Evolutionary conservation across 495 filamentous ascomycete species (phyloP).

Genomic region (Xylaria venustula): DNA sequence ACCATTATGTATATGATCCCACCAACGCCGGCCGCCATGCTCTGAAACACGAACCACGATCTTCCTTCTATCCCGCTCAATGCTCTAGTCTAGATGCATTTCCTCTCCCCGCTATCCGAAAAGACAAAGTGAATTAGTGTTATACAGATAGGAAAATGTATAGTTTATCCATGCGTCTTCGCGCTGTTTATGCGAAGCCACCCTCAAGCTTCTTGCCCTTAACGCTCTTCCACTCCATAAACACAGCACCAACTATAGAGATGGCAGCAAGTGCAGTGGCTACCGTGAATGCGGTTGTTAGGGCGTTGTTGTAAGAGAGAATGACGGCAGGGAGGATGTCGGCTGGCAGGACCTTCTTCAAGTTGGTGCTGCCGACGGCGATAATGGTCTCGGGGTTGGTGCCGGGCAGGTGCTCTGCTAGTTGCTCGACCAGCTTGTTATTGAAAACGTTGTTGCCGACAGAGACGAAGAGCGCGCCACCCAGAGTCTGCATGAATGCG

Average conservation of each 20-base stretch:
- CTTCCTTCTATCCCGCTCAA: not conserved
- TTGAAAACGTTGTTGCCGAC: conserved; percentile 78
- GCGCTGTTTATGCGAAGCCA: conserved; percentile 46
- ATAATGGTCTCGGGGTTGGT: conserved; percentile 52
- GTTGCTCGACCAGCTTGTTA: conserved; percentile 62
- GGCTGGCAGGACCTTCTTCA: conserved; percentile 49
- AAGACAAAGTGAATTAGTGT: not conserved
- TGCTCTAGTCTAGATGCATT: not conserved
- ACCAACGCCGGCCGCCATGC: conserved; percentile 7
- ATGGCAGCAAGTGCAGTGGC: conserved; percentile 61
- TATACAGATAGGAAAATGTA: not conserved
- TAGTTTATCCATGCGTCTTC: not conserved
- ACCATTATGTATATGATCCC: not conserved
- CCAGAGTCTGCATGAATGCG: conserved; percentile 70
- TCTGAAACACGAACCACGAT: not conserved
- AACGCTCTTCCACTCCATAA: conserved; percentile 77
- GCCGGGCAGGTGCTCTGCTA: conserved; percentile 50
- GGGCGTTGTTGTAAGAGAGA: conserved; percentile 66
- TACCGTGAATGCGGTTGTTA: conserved; percentile 69
- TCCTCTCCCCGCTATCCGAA: not conserved
- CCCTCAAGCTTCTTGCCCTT: conserved; percentile 79
- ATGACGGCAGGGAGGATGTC: conserved; percentile 55
- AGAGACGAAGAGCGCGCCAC: conserved; percentile 70
- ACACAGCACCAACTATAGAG: conserved; percentile 58
- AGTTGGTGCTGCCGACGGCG: conserved; percentile 63